phyloP scores from a whole-genome alignment of 352 stramenopile species.

The Phytophthora capsici region DNA sequence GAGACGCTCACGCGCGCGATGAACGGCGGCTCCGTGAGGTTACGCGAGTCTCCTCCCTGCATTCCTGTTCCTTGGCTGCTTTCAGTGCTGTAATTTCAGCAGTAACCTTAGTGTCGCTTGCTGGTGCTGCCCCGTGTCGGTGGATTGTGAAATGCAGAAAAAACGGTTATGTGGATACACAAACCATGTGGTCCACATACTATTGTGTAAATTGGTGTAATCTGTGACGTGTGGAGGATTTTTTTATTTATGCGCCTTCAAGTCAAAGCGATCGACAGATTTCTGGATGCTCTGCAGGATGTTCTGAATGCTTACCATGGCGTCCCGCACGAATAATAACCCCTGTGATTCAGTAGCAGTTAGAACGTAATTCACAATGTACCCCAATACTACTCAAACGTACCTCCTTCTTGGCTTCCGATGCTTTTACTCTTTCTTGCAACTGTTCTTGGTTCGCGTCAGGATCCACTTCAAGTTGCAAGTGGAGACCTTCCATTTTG shows the following conservation, averaged over 20 bases:
- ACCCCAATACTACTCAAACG: not conserved
- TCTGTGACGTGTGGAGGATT: constrained; percentile 14
- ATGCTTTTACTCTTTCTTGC: constrained; percentile 31
- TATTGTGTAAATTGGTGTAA: constrained; percentile 11
- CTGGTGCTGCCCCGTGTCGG: constrained; percentile 34
- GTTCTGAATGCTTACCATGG: constrained; percentile 56
- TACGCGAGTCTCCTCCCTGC: constrained; percentile 63
- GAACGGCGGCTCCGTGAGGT: constrained; percentile 80
- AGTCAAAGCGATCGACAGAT: constrained; percentile 48
- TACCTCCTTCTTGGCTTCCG: constrained; percentile 46
- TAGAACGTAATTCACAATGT: no score
- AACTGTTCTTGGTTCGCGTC: constrained; percentile 23
- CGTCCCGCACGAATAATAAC: constrained; percentile 50
- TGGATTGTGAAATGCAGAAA: constrained; percentile 17
- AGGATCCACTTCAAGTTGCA: constrained; percentile 39
- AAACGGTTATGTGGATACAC: constrained; percentile 15
- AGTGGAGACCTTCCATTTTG: constrained; percentile 50
- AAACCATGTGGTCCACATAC: constrained; percentile 12
- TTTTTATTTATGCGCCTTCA: constrained; percentile 14
- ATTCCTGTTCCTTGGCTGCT: constrained; percentile 23
- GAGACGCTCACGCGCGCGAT: constrained; percentile 78
- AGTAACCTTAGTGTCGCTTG: constrained; percentile 3
- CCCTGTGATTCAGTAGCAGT: constrained; percentile 18
- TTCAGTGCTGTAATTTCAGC: not conserved
- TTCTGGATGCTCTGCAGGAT: constrained; percentile 49